Evolutionary conservation across 345 rosid genomes (phyloP).

Genomic region (Eucalyptus marginata): DNA sequence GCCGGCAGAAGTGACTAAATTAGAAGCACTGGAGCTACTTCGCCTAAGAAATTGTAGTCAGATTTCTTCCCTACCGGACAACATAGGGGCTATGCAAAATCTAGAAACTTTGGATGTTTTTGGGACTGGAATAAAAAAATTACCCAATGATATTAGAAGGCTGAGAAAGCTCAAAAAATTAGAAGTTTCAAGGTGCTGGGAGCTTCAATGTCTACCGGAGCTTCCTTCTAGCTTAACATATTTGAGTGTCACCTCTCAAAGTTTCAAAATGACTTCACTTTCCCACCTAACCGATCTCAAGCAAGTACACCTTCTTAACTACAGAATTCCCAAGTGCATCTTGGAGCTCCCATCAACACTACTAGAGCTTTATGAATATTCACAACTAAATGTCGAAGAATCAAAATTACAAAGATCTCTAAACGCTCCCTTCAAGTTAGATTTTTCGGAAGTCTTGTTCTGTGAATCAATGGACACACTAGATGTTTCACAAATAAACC

Average conservation of each 20-base stretch:
- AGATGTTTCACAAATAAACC: rapidly evolving
- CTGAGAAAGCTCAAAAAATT: background rate
- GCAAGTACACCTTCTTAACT: rapidly evolving
- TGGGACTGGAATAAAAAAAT: rapidly evolving
- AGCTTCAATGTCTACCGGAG: rapidly evolving
- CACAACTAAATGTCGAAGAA: background rate
- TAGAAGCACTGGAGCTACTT: background rate
- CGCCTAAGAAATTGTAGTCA: rapidly evolving
- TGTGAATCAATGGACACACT: rapidly evolving
- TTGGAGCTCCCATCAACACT: background rate
- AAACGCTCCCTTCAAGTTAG: background rate
- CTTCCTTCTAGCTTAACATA: background rate
- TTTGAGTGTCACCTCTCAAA: background rate
- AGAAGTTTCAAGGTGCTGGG: rapidly evolving
- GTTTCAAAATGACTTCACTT: background rate
- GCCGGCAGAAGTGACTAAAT: background rate
- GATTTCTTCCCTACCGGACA: background rate
- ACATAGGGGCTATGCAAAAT: background rate
- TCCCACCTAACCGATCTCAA: rapidly evolving
- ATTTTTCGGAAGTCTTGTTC: rapidly evolving
- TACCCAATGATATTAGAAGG: background rate
- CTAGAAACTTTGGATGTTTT: rapidly evolving
- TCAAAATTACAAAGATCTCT: background rate
- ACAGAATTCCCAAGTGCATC: rapidly evolving
- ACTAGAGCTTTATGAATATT: rapidly evolving